A percentile compares a stretch with the other conserved stretches of the same genome.
These are phyloP conservation scores for Malus hybrid DNA, from an alignment of 331 rosid genomes.

Conservation along the genomic window DNA sequence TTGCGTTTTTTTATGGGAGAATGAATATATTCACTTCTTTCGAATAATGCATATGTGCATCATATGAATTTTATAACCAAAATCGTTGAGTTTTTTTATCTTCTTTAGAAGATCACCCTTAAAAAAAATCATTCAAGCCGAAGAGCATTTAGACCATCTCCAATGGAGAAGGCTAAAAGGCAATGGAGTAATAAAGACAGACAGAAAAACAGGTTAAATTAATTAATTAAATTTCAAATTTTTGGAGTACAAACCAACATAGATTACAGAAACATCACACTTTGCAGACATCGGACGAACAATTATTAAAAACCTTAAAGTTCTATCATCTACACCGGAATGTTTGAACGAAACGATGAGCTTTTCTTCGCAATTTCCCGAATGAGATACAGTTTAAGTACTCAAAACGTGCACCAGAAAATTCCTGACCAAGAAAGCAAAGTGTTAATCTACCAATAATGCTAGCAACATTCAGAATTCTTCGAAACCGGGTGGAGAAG, in stretches of 20 bases:
- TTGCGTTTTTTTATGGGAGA: too few relatives aligned
- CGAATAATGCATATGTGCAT: too few relatives aligned
- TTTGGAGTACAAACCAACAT: neutral
- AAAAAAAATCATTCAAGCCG: too few relatives aligned
- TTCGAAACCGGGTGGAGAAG: neutral
- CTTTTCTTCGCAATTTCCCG: neutral
- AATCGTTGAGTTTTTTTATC: too few relatives aligned
- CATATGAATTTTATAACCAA: too few relatives aligned
- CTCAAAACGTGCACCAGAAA: conserved; percentile 18
- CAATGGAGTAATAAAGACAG: neutral
- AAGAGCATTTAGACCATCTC: too few relatives aligned
- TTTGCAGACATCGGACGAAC: neutral
- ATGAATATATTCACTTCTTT: too few relatives aligned
- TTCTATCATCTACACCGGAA: neutral
- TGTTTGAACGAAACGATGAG: neutral
- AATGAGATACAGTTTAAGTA: neutral
- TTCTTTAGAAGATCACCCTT: too few relatives aligned
- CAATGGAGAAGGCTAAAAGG: too few relatives aligned
- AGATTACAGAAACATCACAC: neutral
- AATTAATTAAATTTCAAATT: neutral
- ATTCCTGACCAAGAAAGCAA: too few relatives aligned
- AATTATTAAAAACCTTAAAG: neutral
- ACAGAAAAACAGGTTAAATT: neutral
- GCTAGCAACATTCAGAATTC: too few relatives aligned
- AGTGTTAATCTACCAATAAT: too few relatives aligned